phyloP scores from a whole-genome alignment of 2,329 filamentous ascomycete species.

The Curvularia eragrostidis region DNA sequence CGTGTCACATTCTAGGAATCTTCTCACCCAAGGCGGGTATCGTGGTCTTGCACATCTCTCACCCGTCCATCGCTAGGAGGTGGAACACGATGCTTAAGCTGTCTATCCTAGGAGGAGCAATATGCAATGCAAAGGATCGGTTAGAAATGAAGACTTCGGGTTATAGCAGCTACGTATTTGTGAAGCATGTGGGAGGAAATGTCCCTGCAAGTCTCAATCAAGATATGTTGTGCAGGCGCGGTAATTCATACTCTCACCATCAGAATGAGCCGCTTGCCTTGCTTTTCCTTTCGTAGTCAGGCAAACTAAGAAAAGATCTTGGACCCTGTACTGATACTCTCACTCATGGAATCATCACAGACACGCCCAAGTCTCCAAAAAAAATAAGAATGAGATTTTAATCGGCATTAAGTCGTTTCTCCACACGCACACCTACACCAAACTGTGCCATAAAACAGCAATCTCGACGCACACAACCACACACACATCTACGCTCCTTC shows the following conservation, averaged over 20 bases:
- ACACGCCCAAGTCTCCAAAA: neutral
- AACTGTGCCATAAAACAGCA: too few species aligned
- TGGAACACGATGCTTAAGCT: too few species aligned
- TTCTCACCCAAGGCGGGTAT: too few species aligned
- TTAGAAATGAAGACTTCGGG: too few species aligned
- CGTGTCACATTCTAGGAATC: too few species aligned
- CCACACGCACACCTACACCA: neutral
- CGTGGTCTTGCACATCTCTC: too few species aligned
- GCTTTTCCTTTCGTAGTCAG: neutral
- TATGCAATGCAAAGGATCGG: too few species aligned
- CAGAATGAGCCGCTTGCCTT: neutral
- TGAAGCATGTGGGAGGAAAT: too few species aligned
- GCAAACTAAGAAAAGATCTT: neutral
- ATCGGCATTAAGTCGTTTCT: constrained; percentile 4
- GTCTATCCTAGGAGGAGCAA: too few species aligned
- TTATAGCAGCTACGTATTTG: too few species aligned
- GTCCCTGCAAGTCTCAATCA: neutral
- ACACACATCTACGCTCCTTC: neutral
- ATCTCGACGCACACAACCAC: neutral
- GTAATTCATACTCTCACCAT: neutral
- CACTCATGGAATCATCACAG: neutral
- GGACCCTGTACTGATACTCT: neutral
- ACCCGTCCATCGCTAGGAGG: too few species aligned
- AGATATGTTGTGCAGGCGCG: neutral
- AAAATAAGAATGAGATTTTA: neutral